A percentile compares a stretch with the other conserved stretches of the same genome.
phyloP scores from a whole-genome alignment of 1,284 basidiomycete genomes.

The Bondarzewia mesenterica region DNA sequence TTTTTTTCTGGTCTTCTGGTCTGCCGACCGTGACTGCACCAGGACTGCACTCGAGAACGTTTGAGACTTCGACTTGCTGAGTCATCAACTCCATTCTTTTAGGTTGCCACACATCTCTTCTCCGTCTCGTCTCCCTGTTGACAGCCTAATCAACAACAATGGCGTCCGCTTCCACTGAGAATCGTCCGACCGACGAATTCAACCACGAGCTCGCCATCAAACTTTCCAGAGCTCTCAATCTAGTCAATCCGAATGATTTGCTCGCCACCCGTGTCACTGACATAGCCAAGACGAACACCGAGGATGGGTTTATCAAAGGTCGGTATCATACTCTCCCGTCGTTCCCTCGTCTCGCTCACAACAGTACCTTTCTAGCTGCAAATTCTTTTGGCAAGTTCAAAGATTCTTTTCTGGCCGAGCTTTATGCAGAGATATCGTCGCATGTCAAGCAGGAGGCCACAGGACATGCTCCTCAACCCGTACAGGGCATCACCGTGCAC shows the following conservation, averaged over 20 bases:
- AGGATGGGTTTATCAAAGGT: conserved; percentile 60
- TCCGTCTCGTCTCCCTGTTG: no score
- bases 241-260: conserved; percentile 75
- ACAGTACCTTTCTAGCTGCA: conserved; percentile 42
- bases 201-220: conserved; percentile 74
- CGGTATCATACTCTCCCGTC: conserved; percentile 7
- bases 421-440: conserved; percentile 50
- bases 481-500: conserved; percentile 72
- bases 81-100: no score
- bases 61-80: no score
- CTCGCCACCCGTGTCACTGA: conserved; percentile 74
- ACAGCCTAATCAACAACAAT: no score
- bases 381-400: conserved; percentile 83
- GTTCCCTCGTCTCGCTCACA: no score
- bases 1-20: no score
- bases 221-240: conserved; percentile 73
- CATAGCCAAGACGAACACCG: conserved; percentile 64
- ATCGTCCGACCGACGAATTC: conserved; percentile 42
- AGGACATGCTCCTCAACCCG: conserved; percentile 43
- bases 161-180: neutral
- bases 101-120: no score
- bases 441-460: conserved; percentile 60
- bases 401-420: conserved; percentile 47
- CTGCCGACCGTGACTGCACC: no score
- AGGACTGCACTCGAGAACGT: no score